Evolutionary conservation across 2,329 filamentous ascomycete species (phyloP), one percentile per base, ranked within the genome.

Genomic region (Pseudogymnoascus sp.): DNA sequence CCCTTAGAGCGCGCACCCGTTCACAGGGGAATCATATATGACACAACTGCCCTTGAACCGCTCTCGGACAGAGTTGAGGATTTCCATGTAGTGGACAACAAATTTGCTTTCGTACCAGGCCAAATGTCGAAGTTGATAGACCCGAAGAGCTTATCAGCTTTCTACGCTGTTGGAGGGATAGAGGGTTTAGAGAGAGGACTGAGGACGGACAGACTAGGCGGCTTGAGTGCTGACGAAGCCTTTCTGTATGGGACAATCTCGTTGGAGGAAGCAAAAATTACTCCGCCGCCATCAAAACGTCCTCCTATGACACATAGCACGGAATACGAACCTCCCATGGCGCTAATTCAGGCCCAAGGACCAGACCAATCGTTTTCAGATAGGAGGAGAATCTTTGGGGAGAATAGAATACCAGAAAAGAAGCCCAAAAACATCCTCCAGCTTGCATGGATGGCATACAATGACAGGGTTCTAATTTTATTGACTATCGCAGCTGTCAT

Each of bases 101-200:
- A 80, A 41, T 90, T 90, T 66, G 87, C 86, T 7, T 90, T 86
- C 68, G 81, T 83, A 0, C 85, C 87, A 4, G 88, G 87, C 18
- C 87, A 88, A 66, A 75, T 89, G 67, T 82, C 81, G 63, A 91
- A 91, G 74, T 75, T 92, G 6, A 76, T 90, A 58, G 90, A 91
- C 64, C 88, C 89, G 0, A 92, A 92, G 74, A 90, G 80, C 66
- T 76, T 88, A 62, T 78, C 81, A 36, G 88, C 88, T 2, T 89
- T 91, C 64, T 82, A 87, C 65, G 87, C 87, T 6, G 73, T 92
- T 2, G 89, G 89, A 58, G 89, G 89, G 53, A 70, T 92, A 3
- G 75, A 74, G 4, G 89, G 89, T 2, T 71, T 92, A n/a, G 87
- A 89, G 68, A 88, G 84, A 68, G 89, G 89, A 0, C 71, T 92